Conservation (phyloP, 75 land plant genomes). For the Selaginella tamariscina region DNA sequence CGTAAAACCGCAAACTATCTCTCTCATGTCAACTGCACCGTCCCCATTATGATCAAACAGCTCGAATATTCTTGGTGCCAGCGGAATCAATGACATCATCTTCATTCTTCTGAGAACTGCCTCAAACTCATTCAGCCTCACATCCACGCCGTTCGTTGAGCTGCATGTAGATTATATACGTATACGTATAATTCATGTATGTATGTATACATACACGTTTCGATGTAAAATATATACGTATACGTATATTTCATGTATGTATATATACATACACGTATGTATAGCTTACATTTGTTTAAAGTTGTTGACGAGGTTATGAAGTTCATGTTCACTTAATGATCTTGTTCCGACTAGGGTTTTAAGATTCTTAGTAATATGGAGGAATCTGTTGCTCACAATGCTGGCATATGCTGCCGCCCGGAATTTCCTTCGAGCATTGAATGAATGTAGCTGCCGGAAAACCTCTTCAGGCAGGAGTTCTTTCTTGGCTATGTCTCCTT, state of each 20-base stretch:
- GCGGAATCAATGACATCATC: constrained; percentile 43
- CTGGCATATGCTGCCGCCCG: constrained; percentile 71
- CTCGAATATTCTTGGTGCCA: constrained; percentile 56
- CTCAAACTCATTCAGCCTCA: constrained; percentile 51
- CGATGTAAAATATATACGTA: too few species aligned
- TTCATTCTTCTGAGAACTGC: constrained; percentile 51
- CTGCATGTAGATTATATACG: constrained; percentile 20
- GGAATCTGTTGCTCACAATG: constrained; percentile 35
- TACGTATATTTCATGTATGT: too few species aligned
- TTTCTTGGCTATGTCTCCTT: constrained; percentile 45
- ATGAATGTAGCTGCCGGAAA: constrained; percentile 46
- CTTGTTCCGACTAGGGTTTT: constrained; percentile 39
- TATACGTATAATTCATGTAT: too few species aligned
- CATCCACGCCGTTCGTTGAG: constrained; percentile 46
- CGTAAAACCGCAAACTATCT: constrained; percentile 50
- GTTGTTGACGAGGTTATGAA: constrained; percentile 35
- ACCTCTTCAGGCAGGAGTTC: constrained; percentile 50
- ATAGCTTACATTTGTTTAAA: constrained; percentile 43
- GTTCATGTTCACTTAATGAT: constrained; percentile 41
- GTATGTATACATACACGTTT: too few species aligned
- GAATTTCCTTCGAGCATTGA: constrained; percentile 59
- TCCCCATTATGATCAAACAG: constrained; percentile 56
- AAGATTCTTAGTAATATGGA: constrained; percentile 44
- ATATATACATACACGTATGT: background rate
- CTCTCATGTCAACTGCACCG: constrained; percentile 62